phyloP scores from a whole-genome alignment of 2,329 filamentous ascomycete species.

The Alternaria sp. region DNA sequence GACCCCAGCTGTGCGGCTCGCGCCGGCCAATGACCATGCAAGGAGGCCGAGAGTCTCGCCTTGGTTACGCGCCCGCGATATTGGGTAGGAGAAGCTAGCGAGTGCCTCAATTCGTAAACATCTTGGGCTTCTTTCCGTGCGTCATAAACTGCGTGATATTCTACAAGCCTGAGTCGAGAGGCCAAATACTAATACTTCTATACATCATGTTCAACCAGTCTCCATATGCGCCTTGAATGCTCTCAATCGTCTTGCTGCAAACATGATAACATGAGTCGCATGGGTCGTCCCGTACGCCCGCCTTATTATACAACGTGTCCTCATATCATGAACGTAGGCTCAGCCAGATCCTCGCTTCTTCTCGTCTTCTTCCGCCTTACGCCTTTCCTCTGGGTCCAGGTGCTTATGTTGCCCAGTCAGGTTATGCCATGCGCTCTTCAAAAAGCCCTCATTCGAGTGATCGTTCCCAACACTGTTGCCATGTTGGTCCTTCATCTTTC shows the following conservation, averaged over 20 bases:
- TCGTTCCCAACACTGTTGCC: conserved; percentile 19
- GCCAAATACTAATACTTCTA: conserved; percentile 28
- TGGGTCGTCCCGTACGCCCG: conserved; percentile 14
- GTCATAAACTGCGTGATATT: conserved; percentile 17
- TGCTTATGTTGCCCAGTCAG: conserved; percentile 73
- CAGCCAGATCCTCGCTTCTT: conserved; percentile 47
- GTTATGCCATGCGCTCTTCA: conserved; percentile 93
- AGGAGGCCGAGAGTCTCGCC: conserved; percentile 21
- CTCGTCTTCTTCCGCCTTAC: conserved; percentile 44
- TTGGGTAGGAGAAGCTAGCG: conserved; percentile 13
- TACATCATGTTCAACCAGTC: conserved; percentile 21
- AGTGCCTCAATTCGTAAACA: not conserved
- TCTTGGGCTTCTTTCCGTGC: not conserved
- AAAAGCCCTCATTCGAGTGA: conserved; percentile 84
- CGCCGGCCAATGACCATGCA: conserved; percentile 25
- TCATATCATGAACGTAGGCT: conserved; percentile 10
- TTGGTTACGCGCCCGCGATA: conserved; percentile 35
- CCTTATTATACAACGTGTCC: conserved; percentile 13
- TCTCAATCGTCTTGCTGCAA: conserved; percentile 22
- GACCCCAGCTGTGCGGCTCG: conserved; percentile 35
- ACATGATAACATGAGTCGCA: conserved; percentile 8
- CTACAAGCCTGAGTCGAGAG: conserved; percentile 47
- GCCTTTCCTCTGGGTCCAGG: conserved; percentile 30
- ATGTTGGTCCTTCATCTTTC: conserved; percentile 50
- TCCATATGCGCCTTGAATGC: conserved; percentile 39